Conservation (phyloP, 1,284 basidiomycete genomes). For the Rhodotorula glutinis region DNA sequence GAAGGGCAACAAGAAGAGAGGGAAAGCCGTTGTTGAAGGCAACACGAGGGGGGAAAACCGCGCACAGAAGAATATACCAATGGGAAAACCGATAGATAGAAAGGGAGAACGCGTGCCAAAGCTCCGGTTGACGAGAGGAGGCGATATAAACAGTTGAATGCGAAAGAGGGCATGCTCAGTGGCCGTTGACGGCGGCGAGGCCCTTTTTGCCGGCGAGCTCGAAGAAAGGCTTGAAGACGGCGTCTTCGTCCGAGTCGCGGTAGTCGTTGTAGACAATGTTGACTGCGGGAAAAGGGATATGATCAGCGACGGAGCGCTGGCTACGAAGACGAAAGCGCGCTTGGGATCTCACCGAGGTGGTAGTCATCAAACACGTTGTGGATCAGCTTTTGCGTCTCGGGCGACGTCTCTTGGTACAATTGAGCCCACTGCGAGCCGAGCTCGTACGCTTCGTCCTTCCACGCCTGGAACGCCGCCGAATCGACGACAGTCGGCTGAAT, state of each 20-base stretch:
- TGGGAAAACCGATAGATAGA: neutral
- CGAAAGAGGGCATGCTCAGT: neutral
- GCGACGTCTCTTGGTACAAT: slow-evolving; percentile 38
- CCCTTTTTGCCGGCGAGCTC: slow-evolving; percentile 31
- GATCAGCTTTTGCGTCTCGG: slow-evolving; percentile 37
- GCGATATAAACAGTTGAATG: slow-evolving; percentile 3
- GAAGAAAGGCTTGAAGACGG: slow-evolving; percentile 82
- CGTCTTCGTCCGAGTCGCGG: slow-evolving; percentile 57
- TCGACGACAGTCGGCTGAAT: slow-evolving; percentile 98
- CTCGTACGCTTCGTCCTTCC: slow-evolving; percentile 47
- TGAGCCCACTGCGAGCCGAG: slow-evolving; percentile 44
- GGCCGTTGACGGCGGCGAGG: slow-evolving; percentile 12
- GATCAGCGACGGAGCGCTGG: neutral
- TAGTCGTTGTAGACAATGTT: slow-evolving; percentile 45
- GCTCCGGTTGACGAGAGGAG: slow-evolving; percentile 17
- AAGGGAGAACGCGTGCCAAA: neutral
- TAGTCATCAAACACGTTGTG: slow-evolving; percentile 39
- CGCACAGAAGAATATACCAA: neutral
- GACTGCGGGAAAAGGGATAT: slow-evolving; percentile 20
- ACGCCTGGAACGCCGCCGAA: slow-evolving; percentile 75
- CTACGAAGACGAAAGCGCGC: neutral
- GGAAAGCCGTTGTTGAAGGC: slow-evolving; percentile 23
- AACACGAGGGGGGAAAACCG: slow-evolving; percentile 13
- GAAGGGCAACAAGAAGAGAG: slow-evolving; percentile 4
- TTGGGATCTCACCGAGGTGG: slow-evolving; percentile 46